Conservation (phyloP, 352 stramenopile genomes). For the Albugo laibachii region DNA sequence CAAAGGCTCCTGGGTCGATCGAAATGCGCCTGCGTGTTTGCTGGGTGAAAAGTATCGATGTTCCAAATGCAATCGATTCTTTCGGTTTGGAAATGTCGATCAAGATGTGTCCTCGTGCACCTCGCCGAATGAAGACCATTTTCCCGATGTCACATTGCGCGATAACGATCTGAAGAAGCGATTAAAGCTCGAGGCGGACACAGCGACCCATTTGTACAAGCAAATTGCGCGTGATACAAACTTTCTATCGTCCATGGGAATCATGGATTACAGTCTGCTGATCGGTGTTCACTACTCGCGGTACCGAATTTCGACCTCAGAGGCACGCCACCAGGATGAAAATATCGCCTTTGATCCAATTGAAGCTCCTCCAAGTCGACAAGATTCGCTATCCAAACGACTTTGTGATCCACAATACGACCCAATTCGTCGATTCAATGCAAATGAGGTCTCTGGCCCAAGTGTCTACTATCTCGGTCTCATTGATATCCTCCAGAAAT, state of each 20-base stretch:
- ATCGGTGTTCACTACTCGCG: constrained; percentile 73
- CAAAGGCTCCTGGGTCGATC: constrained; percentile 81
- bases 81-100: constrained; percentile 35
- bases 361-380: neutral
- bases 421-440: constrained; percentile 26
- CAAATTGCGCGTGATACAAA: constrained; percentile 68
- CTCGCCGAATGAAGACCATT: constrained; percentile 43
- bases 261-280: constrained; percentile 85
- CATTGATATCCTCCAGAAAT: constrained; percentile 80
- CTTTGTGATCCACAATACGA: neutral
- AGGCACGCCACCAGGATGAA: neutral
- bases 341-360: neutral
- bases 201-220: constrained; percentile 38
- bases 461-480: constrained; percentile 81
- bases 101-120: constrained; percentile 20
- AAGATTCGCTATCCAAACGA: neutral
- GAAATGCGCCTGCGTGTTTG: constrained; percentile 56
- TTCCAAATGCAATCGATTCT: constrained; percentile 73
- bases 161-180: constrained; percentile 79
- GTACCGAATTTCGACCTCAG: constrained; percentile 27
- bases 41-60: constrained; percentile 59
- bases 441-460: constrained; percentile 61
- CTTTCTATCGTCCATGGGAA: constrained; percentile 59
- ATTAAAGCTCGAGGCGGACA: constrained; percentile 36
- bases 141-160: constrained; percentile 56